Base-by-base conservation (phyloP, 2,329 filamentous ascomycete species). In the Colletotrichum somersetense region DNA sequence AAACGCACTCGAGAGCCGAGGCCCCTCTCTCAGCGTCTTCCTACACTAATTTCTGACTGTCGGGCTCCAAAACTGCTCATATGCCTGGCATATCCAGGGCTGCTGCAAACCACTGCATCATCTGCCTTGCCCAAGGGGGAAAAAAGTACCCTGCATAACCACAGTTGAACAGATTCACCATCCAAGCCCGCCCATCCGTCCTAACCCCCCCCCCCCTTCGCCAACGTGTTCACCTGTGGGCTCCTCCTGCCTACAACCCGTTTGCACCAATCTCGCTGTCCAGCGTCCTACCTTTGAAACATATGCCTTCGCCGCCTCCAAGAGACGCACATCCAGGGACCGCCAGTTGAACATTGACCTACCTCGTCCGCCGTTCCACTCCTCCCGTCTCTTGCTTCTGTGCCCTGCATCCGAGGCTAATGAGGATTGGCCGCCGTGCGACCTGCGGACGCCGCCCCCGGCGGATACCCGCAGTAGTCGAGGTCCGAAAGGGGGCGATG, bases 91-190 rank as follows among this genome's bases (percentile, higher is more conserved):
- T 42, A 10, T 26, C 2, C 38, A 42, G 35, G 23, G 23, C 50
- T 53, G 44, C 64, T 50, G 57, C 48, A 23, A 48, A n/a, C n/a
- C 20, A 59, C 14, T 50, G 23, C 30, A 33, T n/a, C 38, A 10
- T 26, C 11, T 48, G 33, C 62, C 33, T 55, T 23, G n/a, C 20
- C 38, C 44, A 26, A 8, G 16, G 38, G 12, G 2, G 40, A n/a
- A n/a, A n/a, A n/a, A 10, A 63, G 14, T 63, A 40, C 58, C 55
- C 16, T 58, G 59, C 53, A 57, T 72, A n/a, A 57, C 14, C 40
- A 58, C 64, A 58, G 40, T 35, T 56, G 26, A 53, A 8, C 4
- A 20, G 18, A 23, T n/a, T 55, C 50, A 18, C 48, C 50, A 40
- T 7, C 5, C 48, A 38, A 35, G 23, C 12, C 38, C 23, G 26